Evolutionary conservation across 441 rosid species (phyloP), one percentile per base, ranked within the genome.

Genomic region (Pelargonium australe): DNA sequence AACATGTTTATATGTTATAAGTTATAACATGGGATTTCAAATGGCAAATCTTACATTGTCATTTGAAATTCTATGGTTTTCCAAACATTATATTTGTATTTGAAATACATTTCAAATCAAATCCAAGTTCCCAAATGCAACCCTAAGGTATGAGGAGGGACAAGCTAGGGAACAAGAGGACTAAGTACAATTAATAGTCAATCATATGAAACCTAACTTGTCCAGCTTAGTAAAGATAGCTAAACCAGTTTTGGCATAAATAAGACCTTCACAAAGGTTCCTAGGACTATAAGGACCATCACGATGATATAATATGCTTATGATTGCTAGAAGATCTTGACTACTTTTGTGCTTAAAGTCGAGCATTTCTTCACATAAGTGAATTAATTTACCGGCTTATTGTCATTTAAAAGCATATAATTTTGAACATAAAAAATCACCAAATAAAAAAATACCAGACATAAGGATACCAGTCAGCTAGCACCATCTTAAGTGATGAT

Each of bases 281-380:
- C 58, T 12, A 8, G 19, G 58, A 51, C 58, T 51, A 23, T 23
- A 12, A 6, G 4, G 16, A 51, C 58, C 16, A 51, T n/a, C 58
- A 51, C 58, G 58, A 51, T 12, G 58, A 51, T 17, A 51, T 51
- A 16, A 51, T n/a, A 51, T 51, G 58, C 58, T 51, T 51, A 51
- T 51, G 58, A n/a, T 14, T 12, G 6, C n/a, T 49, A 11, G 3
- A 49, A 12, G n/a, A 3, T 17, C 16, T 49, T 3, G 3, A 44
- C n/a, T 12, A 13, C 57, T 49, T 49, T 49, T 2, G 34, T 2
- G 34, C 34, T 31, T 12, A 13, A n/a, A 12, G 57, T 13, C n/a
- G 5, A 49, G n/a, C n/a, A 49, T 14, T 49, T 12, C 58, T 51
- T 3, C 14, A 31, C 34, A 31, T 13, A 51, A 51, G 7, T 7